A percentile compares a stretch with the other conserved stretches of the same genome.
Evolutionary conservation across 2,329 filamentous ascomycete genomes (phyloP).

Genomic region (Colletotrichum sp.): DNA sequence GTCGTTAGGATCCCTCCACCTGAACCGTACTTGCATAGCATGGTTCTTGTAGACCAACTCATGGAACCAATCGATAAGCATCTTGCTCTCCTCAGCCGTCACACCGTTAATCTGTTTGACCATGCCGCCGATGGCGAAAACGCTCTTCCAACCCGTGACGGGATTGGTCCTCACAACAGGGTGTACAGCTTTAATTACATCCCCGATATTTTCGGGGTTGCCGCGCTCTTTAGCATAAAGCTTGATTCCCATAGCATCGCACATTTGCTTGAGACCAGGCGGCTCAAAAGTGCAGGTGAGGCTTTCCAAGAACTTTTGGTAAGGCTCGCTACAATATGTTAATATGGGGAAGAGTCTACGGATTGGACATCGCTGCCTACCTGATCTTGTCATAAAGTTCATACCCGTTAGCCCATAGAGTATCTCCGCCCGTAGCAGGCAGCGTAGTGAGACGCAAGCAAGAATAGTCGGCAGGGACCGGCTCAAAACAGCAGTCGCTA

Average conservation of each 20-base stretch:
- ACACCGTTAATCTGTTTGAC: slow-evolving; percentile 58
- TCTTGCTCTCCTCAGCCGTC: slow-evolving; percentile 55
- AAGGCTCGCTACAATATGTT: slow-evolving; percentile 38
- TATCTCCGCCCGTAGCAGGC: slow-evolving; percentile 61
- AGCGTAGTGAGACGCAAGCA: slow-evolving; percentile 59
- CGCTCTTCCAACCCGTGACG: slow-evolving; percentile 60
- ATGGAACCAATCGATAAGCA: slow-evolving; percentile 50
- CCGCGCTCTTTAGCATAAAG: slow-evolving; percentile 44
- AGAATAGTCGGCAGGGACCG: slow-evolving; percentile 63
- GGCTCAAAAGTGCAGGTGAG: slow-evolving; percentile 45
- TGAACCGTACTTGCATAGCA: slow-evolving; percentile 58
- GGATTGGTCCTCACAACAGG: slow-evolving; percentile 64
- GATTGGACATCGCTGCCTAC: background rate
- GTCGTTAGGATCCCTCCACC: slow-evolving; percentile 54
- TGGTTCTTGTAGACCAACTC: slow-evolving; percentile 56
- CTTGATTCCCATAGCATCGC: slow-evolving; percentile 39
- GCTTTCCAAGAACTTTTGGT: slow-evolving; percentile 47
- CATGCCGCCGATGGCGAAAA: slow-evolving; percentile 54
- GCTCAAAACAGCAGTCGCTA: slow-evolving; percentile 65
- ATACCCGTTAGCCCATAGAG: slow-evolving; percentile 67
- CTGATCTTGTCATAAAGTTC: slow-evolving; percentile 61
- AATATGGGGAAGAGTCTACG: background rate
- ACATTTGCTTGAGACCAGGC: slow-evolving; percentile 31
- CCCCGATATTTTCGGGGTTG: slow-evolving; percentile 60
- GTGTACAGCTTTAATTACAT: slow-evolving; percentile 51